phyloP scores from a whole-genome alignment of 768 basidiomycete genomes.

The Daedaleopsis nitida region DNA sequence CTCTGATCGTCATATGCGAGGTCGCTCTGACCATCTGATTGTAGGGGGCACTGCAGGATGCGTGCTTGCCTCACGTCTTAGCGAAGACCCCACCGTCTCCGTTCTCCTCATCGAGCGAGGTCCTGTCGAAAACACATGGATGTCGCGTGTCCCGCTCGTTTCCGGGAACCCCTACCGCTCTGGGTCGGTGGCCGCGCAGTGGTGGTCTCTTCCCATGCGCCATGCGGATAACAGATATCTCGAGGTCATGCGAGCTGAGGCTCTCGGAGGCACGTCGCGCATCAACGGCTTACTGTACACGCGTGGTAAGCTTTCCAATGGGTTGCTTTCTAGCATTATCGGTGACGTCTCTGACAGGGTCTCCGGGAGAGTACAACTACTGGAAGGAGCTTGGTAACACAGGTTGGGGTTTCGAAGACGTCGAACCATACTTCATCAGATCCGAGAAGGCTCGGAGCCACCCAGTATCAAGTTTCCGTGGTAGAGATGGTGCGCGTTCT shows the following conservation, averaged over 20 bases:
- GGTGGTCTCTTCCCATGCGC: slow-evolving; percentile 11
- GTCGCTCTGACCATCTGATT: not conserved
- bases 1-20: not conserved
- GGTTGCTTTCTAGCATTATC: not conserved
- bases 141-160: slow-evolving; percentile 26
- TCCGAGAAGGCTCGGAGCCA: slow-evolving; percentile 27
- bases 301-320: slow-evolving; percentile 20
- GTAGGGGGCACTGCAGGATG: slow-evolving; percentile 56
- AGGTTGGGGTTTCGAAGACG: slow-evolving; percentile 39
- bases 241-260: slow-evolving; percentile 26
- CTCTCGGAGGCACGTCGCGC: slow-evolving; percentile 48
- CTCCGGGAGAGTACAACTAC: slow-evolving; percentile 33
- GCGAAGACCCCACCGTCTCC: slow-evolving; percentile 50
- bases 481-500: not conserved
- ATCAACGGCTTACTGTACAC: slow-evolving; percentile 45
- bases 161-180: slow-evolving; percentile 28
- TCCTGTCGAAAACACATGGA: slow-evolving; percentile 14
- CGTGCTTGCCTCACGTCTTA: slow-evolving; percentile 56
- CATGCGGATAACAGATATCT: not conserved
- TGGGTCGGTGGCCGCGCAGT: slow-evolving; percentile 11
- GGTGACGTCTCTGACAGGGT: not conserved
- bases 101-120: slow-evolving; percentile 61
- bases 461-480: not conserved
- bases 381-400: slow-evolving; percentile 32
- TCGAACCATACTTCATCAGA: slow-evolving; percentile 38